These are phyloP conservation scores for Gossypium raimondii DNA, from an alignment of 345 rosid species.

Conservation along the genomic window DNA sequence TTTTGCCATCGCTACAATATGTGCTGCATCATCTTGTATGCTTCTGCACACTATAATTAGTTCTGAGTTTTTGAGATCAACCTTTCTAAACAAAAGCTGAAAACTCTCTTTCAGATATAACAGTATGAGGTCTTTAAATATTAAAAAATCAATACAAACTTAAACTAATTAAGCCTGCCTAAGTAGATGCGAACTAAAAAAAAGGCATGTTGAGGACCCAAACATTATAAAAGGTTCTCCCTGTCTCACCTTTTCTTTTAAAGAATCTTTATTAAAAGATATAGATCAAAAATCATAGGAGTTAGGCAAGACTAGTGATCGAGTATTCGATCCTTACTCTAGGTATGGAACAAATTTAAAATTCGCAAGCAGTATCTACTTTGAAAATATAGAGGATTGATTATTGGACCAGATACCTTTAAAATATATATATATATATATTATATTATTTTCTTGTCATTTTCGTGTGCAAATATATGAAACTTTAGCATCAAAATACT, in stretches of 20 bases:
- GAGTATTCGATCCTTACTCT: neutral
- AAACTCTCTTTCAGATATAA: neutral
- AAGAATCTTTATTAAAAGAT: neutral
- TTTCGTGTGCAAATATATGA: neutral
- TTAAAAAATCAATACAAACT: neutral
- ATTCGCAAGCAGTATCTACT: accelerated
- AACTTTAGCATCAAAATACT: neutral
- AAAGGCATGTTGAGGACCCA: neutral
- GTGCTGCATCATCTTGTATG: neutral
- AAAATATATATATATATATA: no score
- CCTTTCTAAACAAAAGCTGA: neutral
- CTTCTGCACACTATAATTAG: neutral
- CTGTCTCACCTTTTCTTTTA: neutral
- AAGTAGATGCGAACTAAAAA: conserved; percentile 5
- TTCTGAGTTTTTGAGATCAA: no score
- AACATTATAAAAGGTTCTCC: neutral
- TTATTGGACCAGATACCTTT: no score
- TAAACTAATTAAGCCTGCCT: neutral
- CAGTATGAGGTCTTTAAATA: neutral
- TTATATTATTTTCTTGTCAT: no score
- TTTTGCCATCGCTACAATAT: neutral
- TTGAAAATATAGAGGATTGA: accelerated
- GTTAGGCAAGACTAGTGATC: no score
- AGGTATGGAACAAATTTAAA: no score
- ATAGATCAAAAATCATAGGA: no score